phyloP scores from a whole-genome alignment of 1,284 basidiomycete genomes.

The Trametes polyzona region DNA sequence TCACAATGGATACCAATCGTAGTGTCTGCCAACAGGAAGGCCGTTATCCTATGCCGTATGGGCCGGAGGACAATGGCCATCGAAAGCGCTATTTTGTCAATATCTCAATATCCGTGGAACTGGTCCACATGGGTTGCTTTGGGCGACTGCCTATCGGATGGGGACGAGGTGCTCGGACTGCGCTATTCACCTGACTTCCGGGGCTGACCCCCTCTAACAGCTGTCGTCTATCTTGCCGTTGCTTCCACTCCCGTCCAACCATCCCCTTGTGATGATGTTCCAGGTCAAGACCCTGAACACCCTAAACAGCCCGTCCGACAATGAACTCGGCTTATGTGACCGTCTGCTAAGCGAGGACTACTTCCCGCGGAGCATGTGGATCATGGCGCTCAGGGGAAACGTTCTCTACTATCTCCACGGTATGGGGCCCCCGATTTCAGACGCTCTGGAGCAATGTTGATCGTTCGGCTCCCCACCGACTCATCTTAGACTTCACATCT shows the following conservation, averaged over 20 bases:
- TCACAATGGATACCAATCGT: slow-evolving; percentile 13
- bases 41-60: slow-evolving; percentile 79
- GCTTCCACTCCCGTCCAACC: slow-evolving; percentile 65
- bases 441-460: slow-evolving; percentile 1
- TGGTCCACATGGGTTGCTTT: slow-evolving; percentile 94
- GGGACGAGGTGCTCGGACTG: slow-evolving; percentile 76
- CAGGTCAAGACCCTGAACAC: slow-evolving; percentile 90
- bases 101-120: slow-evolving; percentile 89
- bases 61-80: slow-evolving; percentile 85
- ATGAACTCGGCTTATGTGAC: slow-evolving; percentile 79
- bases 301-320: slow-evolving; percentile 85
- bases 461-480: slow-evolving; percentile 9
- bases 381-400: slow-evolving; percentile 85
- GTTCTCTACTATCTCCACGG: slow-evolving; percentile 91
- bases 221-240: slow-evolving; percentile 66
- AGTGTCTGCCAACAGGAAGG: slow-evolving; percentile 56
- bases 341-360: slow-evolving; percentile 70
- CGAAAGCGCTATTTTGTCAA: slow-evolving; percentile 78
- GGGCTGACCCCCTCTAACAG: slow-evolving; percentile 43
- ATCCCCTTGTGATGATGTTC: slow-evolving; percentile 86
- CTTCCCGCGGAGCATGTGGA: slow-evolving; percentile 86
- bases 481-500: slow-evolving; percentile 74
- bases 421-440: slow-evolving; percentile 34
- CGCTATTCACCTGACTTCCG: neutral
- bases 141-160: slow-evolving; percentile 80